Evolutionary conservation across 768 basidiomycete genomes (phyloP).

Genomic region (Lactarius akahatsu): DNA sequence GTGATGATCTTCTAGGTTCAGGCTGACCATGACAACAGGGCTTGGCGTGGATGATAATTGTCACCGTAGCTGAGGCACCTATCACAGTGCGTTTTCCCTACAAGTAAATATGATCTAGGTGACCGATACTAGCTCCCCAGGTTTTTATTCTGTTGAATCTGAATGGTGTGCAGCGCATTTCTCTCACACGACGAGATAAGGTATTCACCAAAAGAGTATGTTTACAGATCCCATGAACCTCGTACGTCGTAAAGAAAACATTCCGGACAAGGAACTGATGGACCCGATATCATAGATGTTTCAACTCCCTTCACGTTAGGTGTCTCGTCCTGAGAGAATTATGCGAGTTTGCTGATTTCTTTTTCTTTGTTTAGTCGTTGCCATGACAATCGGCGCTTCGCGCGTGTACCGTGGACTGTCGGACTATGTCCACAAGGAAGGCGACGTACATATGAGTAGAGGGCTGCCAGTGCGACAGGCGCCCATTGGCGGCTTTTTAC

Average conservation of each 20-base stretch:
- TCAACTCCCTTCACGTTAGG: no score
- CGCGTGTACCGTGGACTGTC: no score
- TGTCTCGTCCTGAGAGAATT: no score
- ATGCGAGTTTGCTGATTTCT: no score
- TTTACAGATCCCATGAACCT: constrained; percentile 4
- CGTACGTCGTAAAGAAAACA: no score
- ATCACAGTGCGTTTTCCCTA: neutral
- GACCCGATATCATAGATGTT: no score
- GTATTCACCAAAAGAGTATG: neutral
- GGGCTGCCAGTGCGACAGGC: neutral
- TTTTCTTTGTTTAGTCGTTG: no score
- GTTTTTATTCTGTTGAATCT: constrained; percentile 3
- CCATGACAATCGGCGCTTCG: no score
- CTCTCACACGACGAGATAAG: neutral
- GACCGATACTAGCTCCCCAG: neutral
- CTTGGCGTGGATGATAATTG: neutral
- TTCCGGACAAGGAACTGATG: no score
- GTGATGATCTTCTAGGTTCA: neutral
- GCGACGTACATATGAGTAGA: neutral
- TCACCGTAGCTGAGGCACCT: constrained; percentile 7
- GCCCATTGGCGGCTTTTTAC: neutral
- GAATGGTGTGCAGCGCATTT: constrained; percentile 2
- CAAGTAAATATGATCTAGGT: neutral
- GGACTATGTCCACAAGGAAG: neutral
- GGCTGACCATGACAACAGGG: neutral